phyloP scores from a whole-genome alignment of 2,329 filamentous ascomycete genomes.

The Cladosporium oxysporum region DNA sequence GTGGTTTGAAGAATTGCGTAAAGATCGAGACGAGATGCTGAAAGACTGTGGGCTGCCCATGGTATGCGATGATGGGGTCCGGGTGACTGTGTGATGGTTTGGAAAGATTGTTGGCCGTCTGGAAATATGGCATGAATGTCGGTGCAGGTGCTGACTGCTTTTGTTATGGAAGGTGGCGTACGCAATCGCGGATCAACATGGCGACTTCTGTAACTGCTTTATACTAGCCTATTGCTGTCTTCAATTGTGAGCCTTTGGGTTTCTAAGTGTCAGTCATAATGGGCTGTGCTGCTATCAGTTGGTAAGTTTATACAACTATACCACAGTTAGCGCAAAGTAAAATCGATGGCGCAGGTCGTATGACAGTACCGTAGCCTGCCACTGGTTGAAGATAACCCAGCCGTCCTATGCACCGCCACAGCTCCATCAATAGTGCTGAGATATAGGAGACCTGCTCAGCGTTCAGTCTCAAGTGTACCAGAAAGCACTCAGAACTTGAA shows the following conservation, averaged over 20 bases:
- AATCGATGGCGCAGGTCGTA: neutral
- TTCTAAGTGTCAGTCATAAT: neutral
- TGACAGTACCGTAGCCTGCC: neutral
- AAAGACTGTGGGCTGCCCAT: conserved; percentile 1
- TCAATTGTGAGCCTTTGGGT: neutral
- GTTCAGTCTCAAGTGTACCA: neutral
- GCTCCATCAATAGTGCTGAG: neutral
- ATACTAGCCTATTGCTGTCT: neutral
- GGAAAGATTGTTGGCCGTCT: neutral
- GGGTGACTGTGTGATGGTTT: neutral
- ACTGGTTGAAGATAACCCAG: neutral
- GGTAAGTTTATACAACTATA: neutral
- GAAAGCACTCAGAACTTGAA: neutral
- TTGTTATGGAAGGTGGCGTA: neutral
- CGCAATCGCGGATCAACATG: neutral
- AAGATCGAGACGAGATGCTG: neutral
- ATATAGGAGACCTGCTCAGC: neutral
- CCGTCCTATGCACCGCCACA: neutral
- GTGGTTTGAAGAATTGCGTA: neutral
- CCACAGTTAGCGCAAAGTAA: neutral
- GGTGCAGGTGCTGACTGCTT: neutral
- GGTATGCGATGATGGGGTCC: neutral
- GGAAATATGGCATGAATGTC: neutral
- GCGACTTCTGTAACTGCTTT: neutral
- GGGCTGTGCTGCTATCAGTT: neutral